Percentiles rank a stretch among this genome's conserved stretches.
These are phyloP conservation scores for Pseudozyma sp. DNA, from an alignment of 1,284 basidiomycete genomes.

Conservation along the genomic window DNA sequence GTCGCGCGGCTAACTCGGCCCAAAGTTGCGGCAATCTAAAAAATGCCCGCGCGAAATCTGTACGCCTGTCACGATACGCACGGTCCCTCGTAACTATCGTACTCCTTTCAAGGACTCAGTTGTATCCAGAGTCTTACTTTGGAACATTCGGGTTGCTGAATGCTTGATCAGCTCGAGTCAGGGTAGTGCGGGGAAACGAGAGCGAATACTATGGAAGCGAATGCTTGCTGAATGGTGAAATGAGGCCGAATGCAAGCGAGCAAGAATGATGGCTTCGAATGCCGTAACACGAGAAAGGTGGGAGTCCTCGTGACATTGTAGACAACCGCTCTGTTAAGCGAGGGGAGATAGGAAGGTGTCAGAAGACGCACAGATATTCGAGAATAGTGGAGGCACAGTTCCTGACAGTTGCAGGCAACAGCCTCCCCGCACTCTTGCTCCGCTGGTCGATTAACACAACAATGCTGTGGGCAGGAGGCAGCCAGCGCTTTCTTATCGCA, in stretches of 20 bases:
- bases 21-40: background rate
- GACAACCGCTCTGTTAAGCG: background rate
- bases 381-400: background rate
- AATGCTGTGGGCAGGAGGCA: background rate
- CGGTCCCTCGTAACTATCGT: background rate
- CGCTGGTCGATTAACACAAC: background rate
- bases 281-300: background rate
- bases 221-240: background rate
- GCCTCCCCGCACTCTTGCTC: background rate
- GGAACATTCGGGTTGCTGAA: no score
- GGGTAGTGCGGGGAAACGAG: constrained; percentile 8
- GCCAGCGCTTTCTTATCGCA: background rate
- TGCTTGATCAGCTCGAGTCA: no score
- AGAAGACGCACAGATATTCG: background rate
- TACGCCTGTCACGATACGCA: constrained; percentile 31
- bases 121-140: no score
- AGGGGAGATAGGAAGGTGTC: background rate
- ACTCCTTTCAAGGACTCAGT: no score
- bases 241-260: background rate
- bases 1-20: no score
- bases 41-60: constrained; percentile 5
- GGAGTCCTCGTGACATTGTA: background rate
- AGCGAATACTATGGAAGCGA: no score
- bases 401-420: no score
- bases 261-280: background rate